A percentile compares a stretch with the other conserved stretches of the same genome.
Conservation (phyloP, 2,329 filamentous ascomycete species). For the Beauveria medogensis region DNA sequence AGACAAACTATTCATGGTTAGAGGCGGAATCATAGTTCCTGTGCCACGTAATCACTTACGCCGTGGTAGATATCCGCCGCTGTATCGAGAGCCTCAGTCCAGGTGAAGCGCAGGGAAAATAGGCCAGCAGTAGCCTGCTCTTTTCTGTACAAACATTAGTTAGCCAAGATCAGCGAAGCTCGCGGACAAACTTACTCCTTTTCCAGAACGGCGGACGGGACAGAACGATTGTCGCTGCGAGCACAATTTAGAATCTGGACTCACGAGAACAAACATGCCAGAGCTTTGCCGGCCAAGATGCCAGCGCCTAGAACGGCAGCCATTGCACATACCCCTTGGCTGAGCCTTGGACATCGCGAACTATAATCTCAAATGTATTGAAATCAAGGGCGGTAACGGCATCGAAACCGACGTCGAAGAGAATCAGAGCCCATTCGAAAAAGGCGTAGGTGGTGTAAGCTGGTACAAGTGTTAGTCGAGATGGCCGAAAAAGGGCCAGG, state of each 20-base stretch:
- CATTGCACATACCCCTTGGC: slow-evolving; percentile 98
- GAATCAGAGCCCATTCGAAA: slow-evolving; percentile 92
- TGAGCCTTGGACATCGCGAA: slow-evolving; percentile 81
- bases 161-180: slow-evolving; percentile 13
- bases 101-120: slow-evolving; percentile 64
- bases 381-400: slow-evolving; percentile 92
- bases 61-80: slow-evolving; percentile 87
- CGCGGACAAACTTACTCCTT: slow-evolving; percentile 57
- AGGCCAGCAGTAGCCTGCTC: slow-evolving; percentile 63
- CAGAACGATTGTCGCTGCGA: slow-evolving; percentile 39
- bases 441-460: slow-evolving; percentile 97
- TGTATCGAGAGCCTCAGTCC: slow-evolving; percentile 68
- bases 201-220: slow-evolving; percentile 48
- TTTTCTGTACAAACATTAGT: slow-evolving; percentile 47
- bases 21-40: neutral
- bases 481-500: neutral
- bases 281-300: slow-evolving; percentile 25
- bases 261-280: slow-evolving; percentile 24
- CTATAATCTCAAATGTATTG: slow-evolving; percentile 73
- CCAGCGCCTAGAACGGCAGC: slow-evolving; percentile 71
- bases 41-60: slow-evolving; percentile 40
- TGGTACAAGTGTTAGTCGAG: slow-evolving; percentile 30
- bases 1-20: slow-evolving; percentile 59
- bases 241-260: slow-evolving; percentile 31
- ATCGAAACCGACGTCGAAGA: slow-evolving; percentile 95